Conservation (phyloP, 2,329 filamentous ascomycete species). For the Beauveria asiatica region DNA sequence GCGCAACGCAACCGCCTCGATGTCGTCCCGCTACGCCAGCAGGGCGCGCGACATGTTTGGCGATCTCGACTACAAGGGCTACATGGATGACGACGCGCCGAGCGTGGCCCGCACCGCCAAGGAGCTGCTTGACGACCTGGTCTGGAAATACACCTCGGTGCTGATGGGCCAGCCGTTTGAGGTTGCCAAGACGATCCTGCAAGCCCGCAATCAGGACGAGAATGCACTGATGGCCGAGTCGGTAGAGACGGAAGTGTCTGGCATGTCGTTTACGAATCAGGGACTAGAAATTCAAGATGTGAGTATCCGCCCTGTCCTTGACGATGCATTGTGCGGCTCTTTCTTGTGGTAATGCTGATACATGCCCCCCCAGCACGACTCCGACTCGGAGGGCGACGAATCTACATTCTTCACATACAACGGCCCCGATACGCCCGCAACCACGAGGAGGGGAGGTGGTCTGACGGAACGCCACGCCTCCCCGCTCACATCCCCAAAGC, state of each 20-base stretch:
- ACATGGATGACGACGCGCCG: conserved; percentile 67
- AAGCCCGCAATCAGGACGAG: conserved; percentile 57
- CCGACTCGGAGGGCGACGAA: conserved; percentile 67
- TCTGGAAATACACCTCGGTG: conserved; percentile 88
- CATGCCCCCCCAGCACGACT: conserved; percentile 34
- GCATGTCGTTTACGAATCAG: conserved; percentile 24
- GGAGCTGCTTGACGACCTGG: conserved; percentile 70
- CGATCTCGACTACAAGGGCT: conserved; percentile 87
- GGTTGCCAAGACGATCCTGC: conserved; percentile 87
- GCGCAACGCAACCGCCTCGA: conserved; percentile 32
- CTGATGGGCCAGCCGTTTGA: conserved; percentile 93
- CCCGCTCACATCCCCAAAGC: conserved; percentile 18
- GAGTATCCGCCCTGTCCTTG: conserved; percentile 11
- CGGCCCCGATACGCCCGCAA: conserved; percentile 45
- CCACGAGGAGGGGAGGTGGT: conserved; percentile 23
- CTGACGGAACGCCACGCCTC: conserved; percentile 25
- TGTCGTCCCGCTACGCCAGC: conserved; percentile 36
- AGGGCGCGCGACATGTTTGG: conserved; percentile 79
- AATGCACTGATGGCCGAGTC: conserved; percentile 23
- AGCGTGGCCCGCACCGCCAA: conserved; percentile 67
- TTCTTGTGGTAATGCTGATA: neutral
- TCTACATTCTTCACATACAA: conserved; percentile 75
- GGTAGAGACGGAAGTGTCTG: conserved; percentile 17
- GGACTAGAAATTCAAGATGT: conserved; percentile 29
- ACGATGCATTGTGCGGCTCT: neutral